Evolutionary conservation across 306 rosid species (phyloP).

Genomic region (Purshia tridentata): DNA sequence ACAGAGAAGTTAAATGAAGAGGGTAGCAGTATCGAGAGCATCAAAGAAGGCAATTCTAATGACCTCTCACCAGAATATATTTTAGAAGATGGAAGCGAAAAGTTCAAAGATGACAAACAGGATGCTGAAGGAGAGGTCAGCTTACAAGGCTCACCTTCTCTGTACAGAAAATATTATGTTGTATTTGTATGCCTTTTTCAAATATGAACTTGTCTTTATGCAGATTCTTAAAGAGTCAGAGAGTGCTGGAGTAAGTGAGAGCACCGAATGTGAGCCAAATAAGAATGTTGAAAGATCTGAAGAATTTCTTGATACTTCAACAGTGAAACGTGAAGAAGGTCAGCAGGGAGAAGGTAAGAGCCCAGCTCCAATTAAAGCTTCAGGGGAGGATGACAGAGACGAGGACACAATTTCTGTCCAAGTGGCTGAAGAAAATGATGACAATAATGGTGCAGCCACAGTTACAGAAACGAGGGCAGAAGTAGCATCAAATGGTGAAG

Average conservation of each 20-base stretch:
- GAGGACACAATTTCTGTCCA: constrained; percentile 11
- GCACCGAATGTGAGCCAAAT: constrained; percentile 12
- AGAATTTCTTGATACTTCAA: constrained; percentile 1
- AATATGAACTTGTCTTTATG: neutral
- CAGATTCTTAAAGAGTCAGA: constrained; percentile 25
- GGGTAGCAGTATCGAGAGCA: constrained; percentile 15
- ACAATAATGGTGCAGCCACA: neutral
- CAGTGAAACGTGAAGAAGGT: constrained; percentile 23
- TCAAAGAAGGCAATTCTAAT: constrained; percentile 12
- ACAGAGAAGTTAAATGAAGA: constrained; percentile 21
- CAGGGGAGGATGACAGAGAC: constrained; percentile 15
- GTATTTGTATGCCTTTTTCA: neutral
- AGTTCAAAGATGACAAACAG: constrained; percentile 1
- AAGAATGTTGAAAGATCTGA: constrained; percentile 14
- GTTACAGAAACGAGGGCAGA: constrained; percentile 7
- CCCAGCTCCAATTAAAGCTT: constrained; percentile 14
- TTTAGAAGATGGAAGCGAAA: constrained; percentile 21
- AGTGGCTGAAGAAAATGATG: constrained; percentile 15
- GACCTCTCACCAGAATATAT: constrained; percentile 13
- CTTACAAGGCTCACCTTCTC: neutral
- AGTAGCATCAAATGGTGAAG: constrained; percentile 18
- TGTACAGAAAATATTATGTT: constrained; percentile 6
- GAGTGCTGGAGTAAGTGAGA: constrained; percentile 19
- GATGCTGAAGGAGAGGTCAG: constrained; percentile 29
- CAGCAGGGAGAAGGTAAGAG: constrained; percentile 10